These are phyloP conservation scores for Themeda triandra DNA, from an alignment of 176 grass and related monocot species.

Conservation along the genomic window DNA sequence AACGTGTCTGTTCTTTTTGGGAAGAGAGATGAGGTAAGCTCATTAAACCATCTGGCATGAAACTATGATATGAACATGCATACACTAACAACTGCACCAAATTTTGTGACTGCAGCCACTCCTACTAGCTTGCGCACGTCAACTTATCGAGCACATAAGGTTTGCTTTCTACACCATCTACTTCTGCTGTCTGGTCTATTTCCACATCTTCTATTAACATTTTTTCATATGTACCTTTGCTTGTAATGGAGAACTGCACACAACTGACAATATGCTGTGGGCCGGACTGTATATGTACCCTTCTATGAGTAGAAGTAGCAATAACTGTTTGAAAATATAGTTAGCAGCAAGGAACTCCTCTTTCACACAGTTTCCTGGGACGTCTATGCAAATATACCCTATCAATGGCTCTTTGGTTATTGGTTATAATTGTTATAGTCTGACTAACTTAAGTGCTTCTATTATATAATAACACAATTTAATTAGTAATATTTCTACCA, in stretches of 20 bases:
- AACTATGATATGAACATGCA: conserved; percentile 9
- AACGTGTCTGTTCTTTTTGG: conserved; percentile 85
- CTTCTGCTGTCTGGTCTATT: background rate
- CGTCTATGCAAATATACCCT: background rate
- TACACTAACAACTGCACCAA: background rate
- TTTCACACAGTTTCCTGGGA: background rate
- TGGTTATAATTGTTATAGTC: background rate
- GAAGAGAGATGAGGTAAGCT: conserved; percentile 87
- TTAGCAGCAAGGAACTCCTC: background rate
- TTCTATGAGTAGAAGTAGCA: background rate
- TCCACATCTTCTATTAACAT: background rate
- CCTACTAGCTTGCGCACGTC: conserved; percentile 73
- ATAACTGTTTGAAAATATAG: background rate
- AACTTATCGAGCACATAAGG: conserved; percentile 95
- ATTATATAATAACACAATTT: background rate
- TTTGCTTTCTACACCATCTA: conserved; percentile 25
- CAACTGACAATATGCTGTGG: background rate
- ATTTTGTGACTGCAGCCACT: conserved; percentile 58
- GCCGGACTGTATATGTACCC: background rate
- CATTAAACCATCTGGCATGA: background rate
- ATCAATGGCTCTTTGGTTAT: background rate
- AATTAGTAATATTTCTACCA: background rate
- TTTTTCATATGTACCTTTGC: background rate
- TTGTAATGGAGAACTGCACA: background rate
- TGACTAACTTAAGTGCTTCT: background rate